These are phyloP conservation scores for Ceratonia siliqua DNA, from an alignment of 306 rosid genomes.

Conservation along the genomic window DNA sequence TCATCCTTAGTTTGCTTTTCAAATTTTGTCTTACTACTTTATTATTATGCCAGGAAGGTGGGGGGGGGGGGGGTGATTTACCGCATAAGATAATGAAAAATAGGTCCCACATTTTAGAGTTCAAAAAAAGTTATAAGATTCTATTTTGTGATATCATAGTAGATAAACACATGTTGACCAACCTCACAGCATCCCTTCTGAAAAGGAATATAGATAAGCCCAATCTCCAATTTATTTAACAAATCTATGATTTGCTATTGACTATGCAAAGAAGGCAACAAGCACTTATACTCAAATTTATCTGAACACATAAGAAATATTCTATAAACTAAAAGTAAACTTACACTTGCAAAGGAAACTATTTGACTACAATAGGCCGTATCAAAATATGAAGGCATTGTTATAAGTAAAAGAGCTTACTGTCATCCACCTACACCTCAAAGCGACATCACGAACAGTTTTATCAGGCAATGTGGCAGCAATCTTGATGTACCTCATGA, in stretches of 20 bases:
- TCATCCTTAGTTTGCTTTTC: no score
- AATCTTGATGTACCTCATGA: constrained; percentile 92
- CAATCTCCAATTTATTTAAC: not conserved
- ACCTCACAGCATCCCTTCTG: not conserved
- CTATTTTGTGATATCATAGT: not conserved
- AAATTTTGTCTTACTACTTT: no score
- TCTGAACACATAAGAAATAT: no score
- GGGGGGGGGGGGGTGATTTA: no score
- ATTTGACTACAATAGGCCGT: no score
- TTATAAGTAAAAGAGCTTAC: constrained; percentile 58
- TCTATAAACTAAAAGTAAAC: no score
- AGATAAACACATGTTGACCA: not conserved
- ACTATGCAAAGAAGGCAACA: not conserved
- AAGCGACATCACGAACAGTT: constrained; percentile 98
- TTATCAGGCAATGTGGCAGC: constrained; percentile 88
- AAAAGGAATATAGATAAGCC: not conserved
- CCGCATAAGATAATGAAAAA: no score
- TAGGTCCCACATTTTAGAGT: not conserved
- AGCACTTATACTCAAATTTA: no score
- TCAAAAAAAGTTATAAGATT: not conserved
- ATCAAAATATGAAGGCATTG: constrained; percentile 19
- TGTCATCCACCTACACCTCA: constrained; percentile 99
- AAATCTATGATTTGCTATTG: not conserved
- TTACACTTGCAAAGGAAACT: no score
- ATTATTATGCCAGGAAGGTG: no score